Evolutionary conservation across 768 basidiomycete genomes (phyloP).

Genomic region (Agaricus blazei): DNA sequence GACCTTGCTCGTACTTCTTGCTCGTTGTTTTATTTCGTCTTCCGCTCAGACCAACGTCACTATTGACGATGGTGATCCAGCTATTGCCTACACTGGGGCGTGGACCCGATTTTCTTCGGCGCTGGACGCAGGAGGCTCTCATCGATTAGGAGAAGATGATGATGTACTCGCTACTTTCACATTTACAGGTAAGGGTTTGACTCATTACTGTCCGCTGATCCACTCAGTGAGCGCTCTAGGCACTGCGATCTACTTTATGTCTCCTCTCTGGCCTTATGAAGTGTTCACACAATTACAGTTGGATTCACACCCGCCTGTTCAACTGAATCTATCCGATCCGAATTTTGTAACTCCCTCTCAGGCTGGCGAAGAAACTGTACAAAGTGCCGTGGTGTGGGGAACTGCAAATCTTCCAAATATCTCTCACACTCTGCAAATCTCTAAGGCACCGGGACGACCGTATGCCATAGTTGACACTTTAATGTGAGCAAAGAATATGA

Average conservation of each 20-base stretch:
- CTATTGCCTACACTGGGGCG: not conserved
- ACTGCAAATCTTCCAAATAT: slow-evolving; percentile 25
- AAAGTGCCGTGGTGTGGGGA: slow-evolving; percentile 32
- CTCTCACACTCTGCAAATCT: slow-evolving; percentile 32
- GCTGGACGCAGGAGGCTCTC: not conserved
- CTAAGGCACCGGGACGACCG: slow-evolving; percentile 26
- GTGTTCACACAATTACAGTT: slow-evolving; percentile 35
- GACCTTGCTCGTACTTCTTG: not conserved
- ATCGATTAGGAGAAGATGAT: not conserved
- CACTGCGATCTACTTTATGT: slow-evolving; percentile 31
- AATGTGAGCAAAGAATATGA: slow-evolving; percentile 22
- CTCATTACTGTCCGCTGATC: too few relatives aligned
- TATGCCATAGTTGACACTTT: slow-evolving; percentile 34
- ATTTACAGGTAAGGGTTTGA: slow-evolving; percentile 5
- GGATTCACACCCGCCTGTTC: slow-evolving; percentile 24
- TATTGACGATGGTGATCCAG: slow-evolving; percentile 6
- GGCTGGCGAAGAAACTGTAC: slow-evolving; percentile 32
- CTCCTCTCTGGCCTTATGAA: slow-evolving; percentile 33
- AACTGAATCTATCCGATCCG: slow-evolving; percentile 26
- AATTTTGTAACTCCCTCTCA: slow-evolving; percentile 19
- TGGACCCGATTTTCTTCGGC: not conserved
- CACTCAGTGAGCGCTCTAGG: slow-evolving; percentile 17
- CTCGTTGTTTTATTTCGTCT: not conserved
- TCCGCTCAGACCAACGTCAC: slow-evolving; percentile 8
- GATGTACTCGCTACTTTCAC: slow-evolving; percentile 3